Conservation (phyloP, 306 rosid species). For the Dicorynia guianensis region DNA sequence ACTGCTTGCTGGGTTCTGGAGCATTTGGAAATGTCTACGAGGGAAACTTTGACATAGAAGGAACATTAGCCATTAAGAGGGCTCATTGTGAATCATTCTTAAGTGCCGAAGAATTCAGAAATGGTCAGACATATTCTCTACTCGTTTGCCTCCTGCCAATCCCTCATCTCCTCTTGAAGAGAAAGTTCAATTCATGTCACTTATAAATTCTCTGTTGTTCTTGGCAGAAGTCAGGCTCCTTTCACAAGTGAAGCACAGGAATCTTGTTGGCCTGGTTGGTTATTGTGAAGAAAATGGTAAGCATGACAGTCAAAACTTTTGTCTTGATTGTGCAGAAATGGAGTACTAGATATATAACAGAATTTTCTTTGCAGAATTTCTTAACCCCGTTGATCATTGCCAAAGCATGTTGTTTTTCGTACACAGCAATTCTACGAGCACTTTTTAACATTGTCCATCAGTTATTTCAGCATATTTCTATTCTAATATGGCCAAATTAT, state of each 20-base stretch:
- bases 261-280: slow-evolving; percentile 80
- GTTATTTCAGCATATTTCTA: slow-evolving; percentile 18
- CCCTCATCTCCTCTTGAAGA: slow-evolving; percentile 1
- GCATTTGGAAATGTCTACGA: slow-evolving; percentile 78
- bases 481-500: slow-evolving; percentile 37
- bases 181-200: slow-evolving; percentile 13
- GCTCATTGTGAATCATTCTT: slow-evolving; percentile 63
- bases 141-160: slow-evolving; percentile 1
- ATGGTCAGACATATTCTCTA: slow-evolving; percentile 49
- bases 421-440: neutral
- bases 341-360: neutral
- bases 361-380: slow-evolving; percentile 18
- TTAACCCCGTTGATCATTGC: neutral
- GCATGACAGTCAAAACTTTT: slow-evolving; percentile 5
- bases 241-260: slow-evolving; percentile 69
- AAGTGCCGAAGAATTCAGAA: slow-evolving; percentile 69
- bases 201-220: slow-evolving; percentile 32
- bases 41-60: slow-evolving; percentile 62
- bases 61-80: slow-evolving; percentile 77
- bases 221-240: slow-evolving; percentile 74
- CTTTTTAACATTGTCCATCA: neutral
- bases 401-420: slow-evolving; percentile 29
- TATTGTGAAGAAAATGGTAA: slow-evolving; percentile 83
- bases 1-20: slow-evolving; percentile 77
- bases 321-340: slow-evolving; percentile 8